These are phyloP conservation scores for Eucalyptus marginata DNA, from an alignment of 345 rosid genomes.

Conservation along the genomic window DNA sequence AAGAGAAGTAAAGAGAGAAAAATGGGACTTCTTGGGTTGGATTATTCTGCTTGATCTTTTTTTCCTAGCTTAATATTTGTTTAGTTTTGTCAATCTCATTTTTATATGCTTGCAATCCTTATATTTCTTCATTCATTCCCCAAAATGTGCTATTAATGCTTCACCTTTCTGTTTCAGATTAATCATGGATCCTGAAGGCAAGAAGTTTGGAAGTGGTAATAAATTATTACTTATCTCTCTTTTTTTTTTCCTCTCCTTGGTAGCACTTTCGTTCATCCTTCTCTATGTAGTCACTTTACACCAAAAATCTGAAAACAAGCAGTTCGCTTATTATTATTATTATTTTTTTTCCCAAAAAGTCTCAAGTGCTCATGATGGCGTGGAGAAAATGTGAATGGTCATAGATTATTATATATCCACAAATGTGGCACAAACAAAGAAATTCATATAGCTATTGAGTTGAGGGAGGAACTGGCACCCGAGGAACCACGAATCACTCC, in stretches of 20 bases:
- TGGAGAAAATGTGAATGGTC: neutral
- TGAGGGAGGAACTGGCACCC: neutral
- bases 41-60: neutral
- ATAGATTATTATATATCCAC: neutral
- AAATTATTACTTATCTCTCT: neutral
- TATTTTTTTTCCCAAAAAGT: neutral
- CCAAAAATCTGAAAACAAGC: neutral
- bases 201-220: constrained; percentile 63
- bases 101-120: neutral
- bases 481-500: neutral
- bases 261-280: neutral
- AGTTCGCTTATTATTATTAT: neutral
- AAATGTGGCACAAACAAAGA: neutral
- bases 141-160: constrained; percentile 17
- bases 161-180: constrained; percentile 1
- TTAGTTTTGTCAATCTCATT: neutral
- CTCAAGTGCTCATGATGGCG: neutral
- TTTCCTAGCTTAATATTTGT: neutral
- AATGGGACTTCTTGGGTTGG: neutral
- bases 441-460: neutral
- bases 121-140: neutral
- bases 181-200: constrained; percentile 57
- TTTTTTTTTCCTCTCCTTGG: neutral
- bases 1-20: neutral
- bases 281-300: neutral